A percentile compares a stretch with the other conserved stretches of the same genome.
phyloP scores from a whole-genome alignment of 352 stramenopile species.

The Globisporangium lucens region DNA sequence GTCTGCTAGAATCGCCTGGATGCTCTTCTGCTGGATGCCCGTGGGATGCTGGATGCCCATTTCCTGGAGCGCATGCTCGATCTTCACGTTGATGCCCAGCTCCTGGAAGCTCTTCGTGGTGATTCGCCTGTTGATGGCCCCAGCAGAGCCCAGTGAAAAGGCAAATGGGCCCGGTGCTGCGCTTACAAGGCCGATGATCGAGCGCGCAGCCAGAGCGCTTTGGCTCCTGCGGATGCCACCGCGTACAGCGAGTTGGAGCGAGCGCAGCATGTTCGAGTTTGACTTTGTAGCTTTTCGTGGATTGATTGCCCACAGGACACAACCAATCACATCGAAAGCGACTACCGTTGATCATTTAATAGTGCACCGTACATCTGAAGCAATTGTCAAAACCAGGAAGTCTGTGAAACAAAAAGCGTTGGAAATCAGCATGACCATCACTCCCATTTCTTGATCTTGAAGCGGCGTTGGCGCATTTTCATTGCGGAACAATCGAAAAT shows the following conservation, averaged over 20 bases:
- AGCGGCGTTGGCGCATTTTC: background rate
- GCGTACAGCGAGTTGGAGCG: conserved; percentile 4
- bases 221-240: background rate
- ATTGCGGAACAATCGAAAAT: background rate
- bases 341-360: background rate
- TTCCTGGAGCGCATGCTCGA: conserved; percentile 41
- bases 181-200: background rate
- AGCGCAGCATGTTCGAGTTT: conserved; percentile 7
- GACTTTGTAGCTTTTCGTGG: background rate
- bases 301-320: conserved; percentile 1
- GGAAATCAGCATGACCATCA: background rate
- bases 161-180: background rate
- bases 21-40: conserved; percentile 54
- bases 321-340: background rate
- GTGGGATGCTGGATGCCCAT: conserved; percentile 49
- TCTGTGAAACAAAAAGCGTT: background rate
- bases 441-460: conserved; percentile 5
- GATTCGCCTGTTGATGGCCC: background rate
- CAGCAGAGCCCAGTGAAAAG: background rate
- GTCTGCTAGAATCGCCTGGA: conserved; percentile 38
- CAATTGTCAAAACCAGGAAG: background rate
- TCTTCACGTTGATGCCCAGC: conserved; percentile 36
- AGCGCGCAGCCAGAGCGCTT: background rate
- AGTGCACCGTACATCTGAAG: background rate
- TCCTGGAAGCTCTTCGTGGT: conserved; percentile 29